Evolutionary conservation across 148 eudicot species (phyloP).

Genomic region (Talinum fruticosum): DNA sequence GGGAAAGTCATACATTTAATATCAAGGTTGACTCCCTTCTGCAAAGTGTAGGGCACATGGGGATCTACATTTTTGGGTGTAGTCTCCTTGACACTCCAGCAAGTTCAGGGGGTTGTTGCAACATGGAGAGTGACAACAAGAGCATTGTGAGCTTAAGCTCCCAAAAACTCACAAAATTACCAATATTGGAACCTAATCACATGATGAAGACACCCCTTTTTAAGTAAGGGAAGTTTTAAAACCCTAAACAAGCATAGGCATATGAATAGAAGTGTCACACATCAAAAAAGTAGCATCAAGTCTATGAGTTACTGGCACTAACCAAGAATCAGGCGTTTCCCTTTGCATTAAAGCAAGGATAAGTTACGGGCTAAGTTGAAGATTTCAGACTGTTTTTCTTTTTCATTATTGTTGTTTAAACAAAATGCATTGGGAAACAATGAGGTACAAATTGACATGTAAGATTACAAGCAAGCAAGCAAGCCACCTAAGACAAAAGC

Average conservation of each 20-base stretch:
- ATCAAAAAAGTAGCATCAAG: not conserved
- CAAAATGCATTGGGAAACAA: not conserved
- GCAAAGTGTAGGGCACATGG: not conserved
- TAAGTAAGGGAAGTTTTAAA: not conserved
- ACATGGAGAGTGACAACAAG: not conserved
- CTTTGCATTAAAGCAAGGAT: not conserved
- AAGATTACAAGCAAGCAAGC: not conserved
- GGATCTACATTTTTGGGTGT: not conserved
- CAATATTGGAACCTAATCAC: not conserved
- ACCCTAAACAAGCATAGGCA: not conserved
- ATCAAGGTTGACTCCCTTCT: not conserved
- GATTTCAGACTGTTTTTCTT: not conserved
- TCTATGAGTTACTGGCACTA: not conserved
- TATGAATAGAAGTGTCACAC: not conserved
- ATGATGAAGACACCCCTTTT: not conserved
- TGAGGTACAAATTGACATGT: not conserved
- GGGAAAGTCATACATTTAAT: not conserved
- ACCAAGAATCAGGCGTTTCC: not conserved
- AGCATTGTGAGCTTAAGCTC: not conserved
- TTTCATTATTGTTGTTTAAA: not conserved
- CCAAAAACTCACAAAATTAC: not conserved
- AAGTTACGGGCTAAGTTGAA: not conserved
- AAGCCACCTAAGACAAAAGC: not conserved
- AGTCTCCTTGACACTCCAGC: not conserved
- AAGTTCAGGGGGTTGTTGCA: not conserved